phyloP scores from a whole-genome alignment of 768 basidiomycete genomes.

The Gyrodon lividus region DNA sequence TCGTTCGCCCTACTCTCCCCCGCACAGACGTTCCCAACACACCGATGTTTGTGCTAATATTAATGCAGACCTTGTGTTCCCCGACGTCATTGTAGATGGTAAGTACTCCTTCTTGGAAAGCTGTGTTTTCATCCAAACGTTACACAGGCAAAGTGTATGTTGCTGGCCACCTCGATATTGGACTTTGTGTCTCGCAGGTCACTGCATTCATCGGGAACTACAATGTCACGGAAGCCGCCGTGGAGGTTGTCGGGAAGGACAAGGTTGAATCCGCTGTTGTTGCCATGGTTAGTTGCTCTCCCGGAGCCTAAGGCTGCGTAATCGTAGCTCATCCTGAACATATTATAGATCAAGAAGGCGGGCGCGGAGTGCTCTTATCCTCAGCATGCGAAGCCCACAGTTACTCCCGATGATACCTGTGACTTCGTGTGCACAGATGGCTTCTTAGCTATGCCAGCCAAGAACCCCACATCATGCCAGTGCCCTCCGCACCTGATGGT shows the following conservation, averaged over 20 bases:
- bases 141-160: slow-evolving; percentile 17
- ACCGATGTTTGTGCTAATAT: slow-evolving; percentile 19
- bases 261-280: slow-evolving; percentile 22
- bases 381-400: slow-evolving; percentile 22
- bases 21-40: slow-evolving; percentile 2
- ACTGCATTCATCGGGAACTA: slow-evolving; percentile 23
- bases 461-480: slow-evolving; percentile 23
- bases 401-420: slow-evolving; percentile 22
- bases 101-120: background rate
- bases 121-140: background rate
- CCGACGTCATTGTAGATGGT: slow-evolving; percentile 16
- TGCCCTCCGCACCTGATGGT: slow-evolving; percentile 25
- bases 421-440: slow-evolving; percentile 31
- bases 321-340: background rate
- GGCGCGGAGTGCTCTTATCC: slow-evolving; percentile 34
- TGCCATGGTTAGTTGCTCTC: slow-evolving; percentile 23
- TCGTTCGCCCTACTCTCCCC: slow-evolving; percentile 4
- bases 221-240: slow-evolving; percentile 21
- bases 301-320: background rate
- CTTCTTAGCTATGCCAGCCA: slow-evolving; percentile 20
- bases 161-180: slow-evolving; percentile 28
- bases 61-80: slow-evolving; percentile 14
- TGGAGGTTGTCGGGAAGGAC: slow-evolving; percentile 20
- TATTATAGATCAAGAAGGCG: slow-evolving; percentile 22
- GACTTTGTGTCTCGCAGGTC: slow-evolving; percentile 31